Base-by-base conservation (phyloP, 2,329 filamentous ascomycete genomes). In the Helminthosporium solani region DNA sequence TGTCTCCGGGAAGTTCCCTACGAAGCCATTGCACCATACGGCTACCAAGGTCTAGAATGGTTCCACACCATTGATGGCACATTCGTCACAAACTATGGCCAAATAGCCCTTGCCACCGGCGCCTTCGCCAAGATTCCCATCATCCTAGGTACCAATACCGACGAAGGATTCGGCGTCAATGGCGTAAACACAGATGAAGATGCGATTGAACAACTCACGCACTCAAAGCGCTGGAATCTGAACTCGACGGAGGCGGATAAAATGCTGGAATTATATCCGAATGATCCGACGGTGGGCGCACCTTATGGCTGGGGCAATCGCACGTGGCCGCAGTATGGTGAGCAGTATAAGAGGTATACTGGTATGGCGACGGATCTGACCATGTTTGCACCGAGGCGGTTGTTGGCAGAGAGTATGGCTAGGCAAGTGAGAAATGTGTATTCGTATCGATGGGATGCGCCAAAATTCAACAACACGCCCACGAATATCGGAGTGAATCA, bases 41-140 rank as follows among this genome's bases (percentile, higher is more conserved):
- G 54, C 31, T 66, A 52, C 40, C 54, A 48, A 42, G 61, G 66
- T 2, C 47, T 61, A 0, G 62, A 65, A 41, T 65, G 62, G 62
- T 65, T 65, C 15, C 62, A 65, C 40, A 49, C 58, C 27, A 61
- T 65, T 12, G 65, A 68, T 44, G 59, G 57, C 7, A 50, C 50
- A 0, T 59, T 67, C 16, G 44, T 68, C 15, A 48, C 57, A 0
- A 52, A 52, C 3, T 55, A 50, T n/a, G 59, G 60, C 1, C 78
- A 76, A 47, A 36, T 58, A 33, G 60, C 61, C 2, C 46, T 64
- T 14, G 36, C 18, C 0, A 21, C 73, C 3, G 82, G 82, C 40
- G 75, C 75, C 7, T 86, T 87, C 52, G 78, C 84, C 42, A 77
- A 80, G 37, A 79, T 87, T 0, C 82, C 83, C 0, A 74, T 86